These are phyloP conservation scores for Ailanthus altissimus DNA, from an alignment of 345 rosid genomes.

Conservation along the genomic window DNA sequence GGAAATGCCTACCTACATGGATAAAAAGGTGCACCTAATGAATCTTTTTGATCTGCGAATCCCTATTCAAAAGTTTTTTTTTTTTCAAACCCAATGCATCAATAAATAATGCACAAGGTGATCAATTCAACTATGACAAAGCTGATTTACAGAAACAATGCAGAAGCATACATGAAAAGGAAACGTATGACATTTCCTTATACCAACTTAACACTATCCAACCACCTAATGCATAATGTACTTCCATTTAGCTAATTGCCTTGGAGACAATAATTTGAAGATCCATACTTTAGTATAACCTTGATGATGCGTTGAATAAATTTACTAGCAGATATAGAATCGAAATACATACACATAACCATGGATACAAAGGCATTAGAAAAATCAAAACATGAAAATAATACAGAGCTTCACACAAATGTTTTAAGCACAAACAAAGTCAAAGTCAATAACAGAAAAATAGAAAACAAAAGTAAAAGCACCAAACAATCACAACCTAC, in stretches of 20 bases:
- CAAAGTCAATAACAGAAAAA: not conserved
- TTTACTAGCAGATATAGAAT: not conserved
- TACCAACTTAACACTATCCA: not conserved
- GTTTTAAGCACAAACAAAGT: not conserved
- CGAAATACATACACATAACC: not conserved
- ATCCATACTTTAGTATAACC: not conserved
- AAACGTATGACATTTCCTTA: not conserved
- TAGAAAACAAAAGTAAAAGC: not conserved
- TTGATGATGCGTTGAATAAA: no score
- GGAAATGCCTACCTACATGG: conserved; percentile 64
- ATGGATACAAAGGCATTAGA: no score
- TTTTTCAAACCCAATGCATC: not conserved
- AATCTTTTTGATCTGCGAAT: conserved; percentile 88
- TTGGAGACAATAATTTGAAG: not conserved
- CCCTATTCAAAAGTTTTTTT: conserved; percentile 48
- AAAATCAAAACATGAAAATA: not conserved
- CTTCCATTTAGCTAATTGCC: conserved; percentile 2
- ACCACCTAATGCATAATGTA: not conserved
- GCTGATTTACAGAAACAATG: not conserved
- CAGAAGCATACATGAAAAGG: not conserved
- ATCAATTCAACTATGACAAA: not conserved
- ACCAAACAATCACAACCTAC: not conserved
- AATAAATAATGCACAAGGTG: not conserved
- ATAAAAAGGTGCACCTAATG: conserved; percentile 90
- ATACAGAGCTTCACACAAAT: not conserved